Percentiles rank a stretch among this genome's conserved stretches.
Evolutionary conservation across 148 eudicot species (phyloP).

Genomic region (Rhododendron williamsianum): DNA sequence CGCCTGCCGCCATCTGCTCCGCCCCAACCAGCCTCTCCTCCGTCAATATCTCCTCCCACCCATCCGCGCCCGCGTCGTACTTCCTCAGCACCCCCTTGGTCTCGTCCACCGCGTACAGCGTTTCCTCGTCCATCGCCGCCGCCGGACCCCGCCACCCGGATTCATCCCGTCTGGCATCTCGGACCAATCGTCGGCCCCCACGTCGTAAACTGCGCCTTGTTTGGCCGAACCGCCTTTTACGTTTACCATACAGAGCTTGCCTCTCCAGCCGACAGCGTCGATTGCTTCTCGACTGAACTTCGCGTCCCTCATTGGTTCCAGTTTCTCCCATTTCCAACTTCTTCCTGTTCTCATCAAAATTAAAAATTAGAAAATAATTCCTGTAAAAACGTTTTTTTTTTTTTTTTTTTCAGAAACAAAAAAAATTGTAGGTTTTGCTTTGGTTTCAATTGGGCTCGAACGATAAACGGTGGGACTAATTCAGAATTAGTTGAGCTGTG

Average conservation of each 20-base stretch:
- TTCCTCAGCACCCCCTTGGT: slow-evolving; percentile 44
- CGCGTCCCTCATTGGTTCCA: slow-evolving; percentile 36
- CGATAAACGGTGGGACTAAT: no score
- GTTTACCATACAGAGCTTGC: slow-evolving; percentile 60
- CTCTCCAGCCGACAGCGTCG: slow-evolving; percentile 64
- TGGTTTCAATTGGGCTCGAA: no score
- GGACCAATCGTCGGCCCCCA: slow-evolving; percentile 31
- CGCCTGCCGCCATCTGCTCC: slow-evolving; percentile 45
- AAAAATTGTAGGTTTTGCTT: no score
- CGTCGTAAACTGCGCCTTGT: slow-evolving; percentile 52
- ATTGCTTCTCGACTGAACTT: slow-evolving; percentile 63
- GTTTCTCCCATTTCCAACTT: slow-evolving; percentile 35
- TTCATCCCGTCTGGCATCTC: slow-evolving; percentile 71
- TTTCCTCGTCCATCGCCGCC: slow-evolving; percentile 67
- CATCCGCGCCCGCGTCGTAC: slow-evolving; percentile 36
- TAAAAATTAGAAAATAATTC: no score
- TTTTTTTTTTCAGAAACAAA: no score
- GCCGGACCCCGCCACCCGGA: slow-evolving; percentile 83
- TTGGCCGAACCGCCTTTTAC: slow-evolving; percentile 56
- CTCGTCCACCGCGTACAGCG: slow-evolving; percentile 52
- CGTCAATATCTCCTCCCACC: slow-evolving; percentile 48
- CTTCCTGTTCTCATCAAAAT: background rate
- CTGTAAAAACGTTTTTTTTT: no score
- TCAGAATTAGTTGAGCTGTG: no score
- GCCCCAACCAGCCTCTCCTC: slow-evolving; percentile 47